Evolutionary conservation across 805 yeast species (phyloP).

Genomic region (Barnettozyma siamensis): DNA sequence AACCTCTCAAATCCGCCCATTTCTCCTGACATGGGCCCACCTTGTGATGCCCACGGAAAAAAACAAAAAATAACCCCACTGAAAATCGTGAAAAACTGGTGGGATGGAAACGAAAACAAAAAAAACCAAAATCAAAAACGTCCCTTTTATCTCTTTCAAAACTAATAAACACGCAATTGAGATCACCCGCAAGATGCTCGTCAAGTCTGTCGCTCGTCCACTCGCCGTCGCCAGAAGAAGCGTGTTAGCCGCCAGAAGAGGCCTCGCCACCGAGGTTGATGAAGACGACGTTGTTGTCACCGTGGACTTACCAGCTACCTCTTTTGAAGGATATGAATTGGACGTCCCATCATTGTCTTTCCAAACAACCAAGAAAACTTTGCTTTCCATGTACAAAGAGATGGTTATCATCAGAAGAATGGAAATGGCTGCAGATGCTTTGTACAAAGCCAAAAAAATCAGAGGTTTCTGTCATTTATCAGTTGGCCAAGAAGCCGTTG

Average conservation of each 20-base stretch:
- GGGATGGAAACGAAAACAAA: background rate
- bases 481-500: constrained; percentile 98
- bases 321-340: constrained; percentile 82
- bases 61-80: background rate
- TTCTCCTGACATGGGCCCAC: background rate
- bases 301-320: constrained; percentile 67
- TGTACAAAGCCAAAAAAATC: constrained; percentile 96
- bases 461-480: constrained; percentile 99
- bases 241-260: constrained; percentile 17
- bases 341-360: constrained; percentile 66
- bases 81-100: background rate
- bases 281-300: constrained; percentile 28
- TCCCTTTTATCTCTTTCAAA: background rate
- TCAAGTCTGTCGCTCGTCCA: constrained; percentile 19
- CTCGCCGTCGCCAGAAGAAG: constrained; percentile 9
- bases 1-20: background rate
- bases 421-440: constrained; percentile 98
- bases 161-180: background rate
- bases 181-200: constrained; percentile 4
- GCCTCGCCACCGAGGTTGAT: constrained; percentile 23
- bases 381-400: constrained; percentile 92
- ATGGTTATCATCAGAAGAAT: constrained; percentile 91
- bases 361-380: constrained; percentile 72
- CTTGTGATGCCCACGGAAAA: constrained; percentile 6
- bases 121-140: background rate